A percentile compares a stretch with the other conserved stretches of the same genome.
These are phyloP conservation scores for Phaeosphaeriaceae sp. DNA, from an alignment of 2,329 filamentous ascomycete species.

Conservation along the genomic window DNA sequence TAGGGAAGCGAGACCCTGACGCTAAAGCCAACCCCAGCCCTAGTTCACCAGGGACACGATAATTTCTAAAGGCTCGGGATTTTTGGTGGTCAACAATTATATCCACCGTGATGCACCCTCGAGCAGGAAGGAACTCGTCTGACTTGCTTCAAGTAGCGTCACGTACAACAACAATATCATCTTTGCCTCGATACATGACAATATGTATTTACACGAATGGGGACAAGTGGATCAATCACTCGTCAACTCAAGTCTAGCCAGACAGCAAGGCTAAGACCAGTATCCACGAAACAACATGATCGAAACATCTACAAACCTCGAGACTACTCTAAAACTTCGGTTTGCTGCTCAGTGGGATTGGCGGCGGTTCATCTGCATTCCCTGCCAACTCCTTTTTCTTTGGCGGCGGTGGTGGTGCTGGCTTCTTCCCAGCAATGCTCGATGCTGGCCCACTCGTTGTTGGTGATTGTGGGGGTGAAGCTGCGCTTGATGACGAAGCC, in stretches of 20 bases:
- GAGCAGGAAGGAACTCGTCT: too few relatives aligned
- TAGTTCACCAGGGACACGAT: neutral
- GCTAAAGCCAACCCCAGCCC: neutral
- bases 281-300: neutral
- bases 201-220: too few relatives aligned
- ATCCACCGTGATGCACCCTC: too few relatives aligned
- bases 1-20: neutral
- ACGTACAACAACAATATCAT: too few relatives aligned
- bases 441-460: slow-evolving; percentile 31
- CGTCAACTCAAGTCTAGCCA: too few relatives aligned
- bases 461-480: slow-evolving; percentile 37
- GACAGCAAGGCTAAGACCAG: neutral
- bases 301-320: neutral
- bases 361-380: slow-evolving; percentile 56
- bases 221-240: too few relatives aligned
- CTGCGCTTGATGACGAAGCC: slow-evolving; percentile 28
- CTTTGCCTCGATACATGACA: too few relatives aligned
- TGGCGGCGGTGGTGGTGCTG: slow-evolving; percentile 65
- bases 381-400: slow-evolving; percentile 62
- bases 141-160: too few relatives aligned
- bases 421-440: slow-evolving; percentile 57
- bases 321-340: slow-evolving; percentile 50
- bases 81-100: neutral
- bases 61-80: neutral
- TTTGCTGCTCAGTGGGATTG: slow-evolving; percentile 66